phyloP scores from a whole-genome alignment of 192 early-diverging fungal genomes.

The Gigaspora rosea region DNA sequence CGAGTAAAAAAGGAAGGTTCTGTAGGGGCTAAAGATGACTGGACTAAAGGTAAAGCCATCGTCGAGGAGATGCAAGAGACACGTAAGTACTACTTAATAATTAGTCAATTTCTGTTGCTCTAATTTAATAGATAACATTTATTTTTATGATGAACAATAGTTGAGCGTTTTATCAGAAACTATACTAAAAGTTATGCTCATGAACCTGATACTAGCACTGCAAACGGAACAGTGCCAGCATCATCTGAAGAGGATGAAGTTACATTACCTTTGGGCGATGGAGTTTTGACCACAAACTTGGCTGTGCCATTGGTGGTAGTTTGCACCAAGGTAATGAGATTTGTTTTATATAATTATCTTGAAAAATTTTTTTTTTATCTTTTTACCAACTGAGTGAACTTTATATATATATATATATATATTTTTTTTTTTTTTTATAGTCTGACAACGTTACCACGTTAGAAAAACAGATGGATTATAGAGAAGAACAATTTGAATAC shows the following conservation, averaged over 20 bases:
- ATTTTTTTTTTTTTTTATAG: no score
- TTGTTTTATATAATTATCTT: neutral
- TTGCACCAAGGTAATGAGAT: conserved; percentile 70
- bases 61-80: conserved; percentile 72
- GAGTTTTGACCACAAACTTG: conserved; percentile 81
- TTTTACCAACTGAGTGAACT: neutral
- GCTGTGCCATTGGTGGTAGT: conserved; percentile 90
- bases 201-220: conserved; percentile 51
- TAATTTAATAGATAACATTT: conserved; percentile 4
- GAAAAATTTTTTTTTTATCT: conserved; percentile 1
- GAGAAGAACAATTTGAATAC: conserved; percentile 94
- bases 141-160: conserved; percentile 36
- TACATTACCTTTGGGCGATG: conserved; percentile 71
- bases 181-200: conserved; percentile 45
- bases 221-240: conserved; percentile 38
- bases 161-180: conserved; percentile 57
- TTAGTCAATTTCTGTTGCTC: no score
- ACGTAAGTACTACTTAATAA: conserved; percentile 36
- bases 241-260: conserved; percentile 51
- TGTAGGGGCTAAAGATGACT: conserved; percentile 45
- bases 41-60: conserved; percentile 67
- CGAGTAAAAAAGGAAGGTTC: conserved; percentile 54
- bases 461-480: conserved; percentile 81
- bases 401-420: neutral
- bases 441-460: conserved; percentile 70